Evolutionary conservation across 768 basidiomycete species (phyloP).

Genomic region (Amanita jacksonii): DNA sequence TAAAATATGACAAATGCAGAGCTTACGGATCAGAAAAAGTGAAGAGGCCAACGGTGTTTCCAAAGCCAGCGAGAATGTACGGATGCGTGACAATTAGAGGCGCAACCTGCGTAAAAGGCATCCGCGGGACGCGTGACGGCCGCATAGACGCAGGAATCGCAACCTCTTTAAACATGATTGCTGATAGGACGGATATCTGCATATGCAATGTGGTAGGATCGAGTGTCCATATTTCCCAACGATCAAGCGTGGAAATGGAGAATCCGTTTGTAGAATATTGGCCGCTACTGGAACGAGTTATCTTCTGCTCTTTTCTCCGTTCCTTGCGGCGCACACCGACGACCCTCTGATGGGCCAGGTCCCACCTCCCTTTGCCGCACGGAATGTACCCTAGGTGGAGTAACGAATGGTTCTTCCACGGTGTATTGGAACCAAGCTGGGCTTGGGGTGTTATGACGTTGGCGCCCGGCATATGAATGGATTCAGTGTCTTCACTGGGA

Average conservation of each 20-base stretch:
- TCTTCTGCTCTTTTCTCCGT: conserved; percentile 30
- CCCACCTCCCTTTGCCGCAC: conserved; percentile 78
- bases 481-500: conserved; percentile 32
- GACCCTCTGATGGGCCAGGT: conserved; percentile 41
- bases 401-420: conserved; percentile 54
- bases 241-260: conserved; percentile 54
- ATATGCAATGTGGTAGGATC: conserved; percentile 43
- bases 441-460: conserved; percentile 25
- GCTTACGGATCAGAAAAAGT: conserved; percentile 1
- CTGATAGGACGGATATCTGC: conserved; percentile 41
- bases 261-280: conserved; percentile 31
- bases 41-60: conserved; percentile 66
- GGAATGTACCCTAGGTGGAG: conserved; percentile 43
- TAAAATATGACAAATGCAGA: neutral
- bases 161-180: conserved; percentile 11
- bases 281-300: conserved; percentile 9
- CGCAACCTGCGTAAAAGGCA: conserved; percentile 76
- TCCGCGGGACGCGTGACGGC: conserved; percentile 31
- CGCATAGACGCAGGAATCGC: neutral
- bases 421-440: conserved; percentile 25
- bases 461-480: conserved; percentile 14
- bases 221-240: conserved; percentile 81
- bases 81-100: conserved; percentile 42
- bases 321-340: conserved; percentile 66
- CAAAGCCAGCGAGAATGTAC: conserved; percentile 61